These are phyloP conservation scores for Bromus sterilis DNA, from an alignment of 176 grass and related monocot species.

Conservation along the genomic window DNA sequence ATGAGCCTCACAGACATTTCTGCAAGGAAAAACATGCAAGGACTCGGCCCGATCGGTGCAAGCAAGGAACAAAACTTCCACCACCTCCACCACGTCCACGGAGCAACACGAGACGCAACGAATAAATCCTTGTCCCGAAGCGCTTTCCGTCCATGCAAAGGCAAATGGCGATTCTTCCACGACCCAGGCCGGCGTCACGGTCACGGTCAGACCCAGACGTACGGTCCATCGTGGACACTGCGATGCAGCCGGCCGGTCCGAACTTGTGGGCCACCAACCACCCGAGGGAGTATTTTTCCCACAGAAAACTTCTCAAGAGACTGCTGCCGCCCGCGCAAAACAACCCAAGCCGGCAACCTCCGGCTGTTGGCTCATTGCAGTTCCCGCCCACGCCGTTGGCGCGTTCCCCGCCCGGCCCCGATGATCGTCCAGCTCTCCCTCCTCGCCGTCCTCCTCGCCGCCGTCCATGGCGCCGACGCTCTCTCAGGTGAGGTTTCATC, in stretches of 20 bases:
- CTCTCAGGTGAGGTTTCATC: background rate
- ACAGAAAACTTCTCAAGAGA: background rate
- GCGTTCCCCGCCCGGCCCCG: background rate
- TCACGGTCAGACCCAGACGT: too few relatives aligned
- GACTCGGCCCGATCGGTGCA: background rate
- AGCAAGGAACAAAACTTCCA: slow-evolving; percentile 62
- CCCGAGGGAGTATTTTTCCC: background rate
- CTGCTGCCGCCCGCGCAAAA: slow-evolving; percentile 17
- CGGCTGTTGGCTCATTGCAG: background rate
- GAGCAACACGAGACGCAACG: slow-evolving; percentile 40
- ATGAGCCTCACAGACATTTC: too few relatives aligned
- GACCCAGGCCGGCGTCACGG: background rate
- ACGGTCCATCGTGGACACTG: too few relatives aligned
- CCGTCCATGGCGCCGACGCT: background rate
- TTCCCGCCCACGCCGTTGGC: background rate
- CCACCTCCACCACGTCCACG: slow-evolving; percentile 12
- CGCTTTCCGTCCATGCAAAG: background rate
- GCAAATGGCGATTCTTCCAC: slow-evolving; percentile 1
- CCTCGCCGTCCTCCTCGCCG: slow-evolving; percentile 14
- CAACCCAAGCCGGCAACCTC: background rate
- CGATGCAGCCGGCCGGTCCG: too few relatives aligned
- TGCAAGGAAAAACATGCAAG: too few relatives aligned
- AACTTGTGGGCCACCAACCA: slow-evolving; percentile 8
- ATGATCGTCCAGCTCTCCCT: slow-evolving; percentile 29
- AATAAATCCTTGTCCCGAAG: slow-evolving; percentile 13